phyloP scores from a whole-genome alignment of 1,139 yeast species.

The Candida pseudoviswanathii region DNA sequence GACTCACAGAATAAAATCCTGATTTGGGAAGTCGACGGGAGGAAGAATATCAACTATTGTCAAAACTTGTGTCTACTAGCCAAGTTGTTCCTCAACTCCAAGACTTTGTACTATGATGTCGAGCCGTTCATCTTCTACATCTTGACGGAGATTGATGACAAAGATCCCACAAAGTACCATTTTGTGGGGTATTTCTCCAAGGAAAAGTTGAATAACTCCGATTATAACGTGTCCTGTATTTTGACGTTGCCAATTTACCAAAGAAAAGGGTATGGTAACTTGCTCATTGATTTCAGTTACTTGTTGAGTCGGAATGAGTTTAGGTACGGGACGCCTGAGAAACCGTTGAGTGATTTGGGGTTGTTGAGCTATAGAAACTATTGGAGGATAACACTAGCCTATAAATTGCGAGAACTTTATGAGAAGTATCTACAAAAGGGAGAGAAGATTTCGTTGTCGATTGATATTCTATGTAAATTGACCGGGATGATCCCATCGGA shows the following conservation, averaged over 20 bases:
- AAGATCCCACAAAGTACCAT: constrained; percentile 55
- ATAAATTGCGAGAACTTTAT: constrained; percentile 33
- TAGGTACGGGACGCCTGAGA: constrained; percentile 90
- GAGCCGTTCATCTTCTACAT: constrained; percentile 93
- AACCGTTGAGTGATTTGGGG: constrained; percentile 88
- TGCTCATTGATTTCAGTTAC: constrained; percentile 88
- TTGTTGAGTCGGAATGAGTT: constrained; percentile 72
- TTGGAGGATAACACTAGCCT: constrained; percentile 75
- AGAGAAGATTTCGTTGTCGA: constrained; percentile 35
- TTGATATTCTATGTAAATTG: constrained; percentile 60
- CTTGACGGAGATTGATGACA: constrained; percentile 66
- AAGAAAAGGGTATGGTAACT: constrained; percentile 85
- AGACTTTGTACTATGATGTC: constrained; percentile 90
- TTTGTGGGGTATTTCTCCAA: constrained; percentile 94
- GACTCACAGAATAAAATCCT: constrained; percentile 54
- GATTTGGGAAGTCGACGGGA: constrained; percentile 91
- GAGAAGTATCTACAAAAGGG: constrained; percentile 17
- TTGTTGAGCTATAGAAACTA: constrained; percentile 81
- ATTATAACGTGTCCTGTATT: constrained; percentile 87
- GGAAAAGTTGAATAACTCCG: constrained; percentile 74
- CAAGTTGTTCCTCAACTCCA: constrained; percentile 84
- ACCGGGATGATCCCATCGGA: constrained; percentile 92
- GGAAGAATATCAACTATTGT: constrained; percentile 79
- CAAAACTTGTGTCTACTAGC: constrained; percentile 89
- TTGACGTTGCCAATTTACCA: constrained; percentile 87